Conservation (phyloP, 805 yeast genomes). For the Kazachstania kunashirensis region DNA sequence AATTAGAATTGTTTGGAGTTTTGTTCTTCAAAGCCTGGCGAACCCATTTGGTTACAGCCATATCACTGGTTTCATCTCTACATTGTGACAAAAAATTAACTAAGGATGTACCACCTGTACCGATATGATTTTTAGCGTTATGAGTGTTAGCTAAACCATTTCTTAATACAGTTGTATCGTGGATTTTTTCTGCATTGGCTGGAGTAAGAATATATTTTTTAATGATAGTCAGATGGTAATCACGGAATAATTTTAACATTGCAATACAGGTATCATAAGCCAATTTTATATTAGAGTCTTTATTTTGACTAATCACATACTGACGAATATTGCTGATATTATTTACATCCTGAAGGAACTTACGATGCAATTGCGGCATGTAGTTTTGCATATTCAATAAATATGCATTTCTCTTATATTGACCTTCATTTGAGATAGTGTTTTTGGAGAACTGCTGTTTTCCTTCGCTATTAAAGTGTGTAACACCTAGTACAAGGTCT, state of each 20-base stretch:
- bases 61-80: slow-evolving; percentile 65
- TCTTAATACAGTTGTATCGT: neutral
- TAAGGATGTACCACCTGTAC: slow-evolving; percentile 91
- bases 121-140: slow-evolving; percentile 26
- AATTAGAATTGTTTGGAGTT: neutral
- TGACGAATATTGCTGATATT: slow-evolving; percentile 51
- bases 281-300: slow-evolving; percentile 47
- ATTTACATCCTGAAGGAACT: slow-evolving; percentile 56
- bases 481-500: slow-evolving; percentile 66
- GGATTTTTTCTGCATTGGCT: slow-evolving; percentile 33
- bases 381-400: slow-evolving; percentile 77
- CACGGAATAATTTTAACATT: slow-evolving; percentile 79
- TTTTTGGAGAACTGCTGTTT: neutral
- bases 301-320: slow-evolving; percentile 41
- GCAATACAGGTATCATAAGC: slow-evolving; percentile 86
- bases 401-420: slow-evolving; percentile 46
- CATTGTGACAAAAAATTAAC: slow-evolving; percentile 91
- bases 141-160: neutral
- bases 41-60: slow-evolving; percentile 4
- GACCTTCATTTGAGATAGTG: neutral
- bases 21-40: neutral
- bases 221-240: slow-evolving; percentile 87
- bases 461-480: slow-evolving; percentile 35
- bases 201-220: slow-evolving; percentile 78
- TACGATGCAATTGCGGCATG: slow-evolving; percentile 83